Evolutionary conservation across 2,329 filamentous ascomycete genomes (phyloP), one percentile per base, ranked within the genome.

Genomic region (Rosellinia necatrix): DNA sequence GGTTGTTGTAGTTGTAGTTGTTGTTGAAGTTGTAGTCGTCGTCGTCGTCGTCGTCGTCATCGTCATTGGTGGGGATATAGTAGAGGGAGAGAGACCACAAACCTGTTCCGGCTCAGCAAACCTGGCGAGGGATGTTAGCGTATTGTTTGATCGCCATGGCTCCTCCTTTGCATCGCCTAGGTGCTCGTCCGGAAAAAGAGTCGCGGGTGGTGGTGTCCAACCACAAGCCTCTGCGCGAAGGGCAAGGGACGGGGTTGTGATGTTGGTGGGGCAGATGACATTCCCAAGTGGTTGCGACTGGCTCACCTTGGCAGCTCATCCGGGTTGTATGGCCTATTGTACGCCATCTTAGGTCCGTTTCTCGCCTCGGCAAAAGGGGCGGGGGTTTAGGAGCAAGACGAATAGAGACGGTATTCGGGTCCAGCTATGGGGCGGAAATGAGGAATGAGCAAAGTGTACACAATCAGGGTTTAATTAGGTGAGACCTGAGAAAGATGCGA

Each of bases 281-380:
- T 46, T 17, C 13, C 21, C 27, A 21, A 32, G 17, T 24, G 49
- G 38, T 40, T 22, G 30, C 38, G 15, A 53, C 41, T 40, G 30
- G 40, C 88, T 77, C 81, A 94, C 89, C 91, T 91, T 71, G 93
- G 93, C 62, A 99, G 85, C 71, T 92, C 90, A 79, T 99, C 93
- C 29, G 92, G 92, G 74, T 99, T 96, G 78, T 92, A 94, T 53
- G 88, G 85, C 73, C 86, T 87, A 76, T 96, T 96, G 81, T 97
- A 97, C 53, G 93, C 93, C 93, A 97, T 97, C 59, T 71, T 74
- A 63, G 56, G 19, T 40, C 41, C 47, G 55, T 48, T 42, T 19
- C 42, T 50, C 34, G 46, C n/a, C 19, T 24, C 47, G 19, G 13
- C 3, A 37, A 15, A 12, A 40, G 48, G n/a, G n/a, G n/a, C n/a